phyloP scores from a whole-genome alignment of 179 eudicot genomes.

The Pouteria campechiana region DNA sequence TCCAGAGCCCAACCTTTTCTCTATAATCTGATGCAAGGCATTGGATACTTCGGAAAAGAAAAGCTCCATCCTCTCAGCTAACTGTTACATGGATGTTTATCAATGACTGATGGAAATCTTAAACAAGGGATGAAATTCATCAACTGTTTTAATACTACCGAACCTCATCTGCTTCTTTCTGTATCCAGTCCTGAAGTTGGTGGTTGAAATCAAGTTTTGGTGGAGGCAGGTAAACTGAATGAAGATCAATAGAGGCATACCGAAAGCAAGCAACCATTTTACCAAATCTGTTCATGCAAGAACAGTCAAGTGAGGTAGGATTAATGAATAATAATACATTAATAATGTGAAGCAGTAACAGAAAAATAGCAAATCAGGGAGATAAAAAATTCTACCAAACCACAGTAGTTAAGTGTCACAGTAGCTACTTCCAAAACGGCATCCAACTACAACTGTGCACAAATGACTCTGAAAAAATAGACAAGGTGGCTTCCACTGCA shows the following conservation, averaged over 20 bases:
- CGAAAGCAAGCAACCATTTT: constrained; percentile 99
- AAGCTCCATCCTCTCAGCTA: constrained; percentile 47
- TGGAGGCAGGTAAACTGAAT: constrained; percentile 91
- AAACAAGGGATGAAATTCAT: too few species aligned
- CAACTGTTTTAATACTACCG: not conserved
- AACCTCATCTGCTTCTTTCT: constrained; percentile 84
- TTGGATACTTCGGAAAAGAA: constrained; percentile 76
- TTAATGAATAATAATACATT: too few species aligned
- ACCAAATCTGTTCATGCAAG: constrained; percentile 56
- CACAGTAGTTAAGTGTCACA: too few species aligned
- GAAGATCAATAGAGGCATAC: constrained; percentile 94
- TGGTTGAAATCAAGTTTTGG: constrained; percentile 67
- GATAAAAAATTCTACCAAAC: too few species aligned
- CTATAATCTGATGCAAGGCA: constrained; percentile 55
- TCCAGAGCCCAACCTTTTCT: constrained; percentile 36
- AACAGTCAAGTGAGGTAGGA: not conserved
- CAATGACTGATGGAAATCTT: not conserved
- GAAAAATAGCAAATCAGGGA: too few species aligned
- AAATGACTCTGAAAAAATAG: too few species aligned
- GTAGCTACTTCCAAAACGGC: too few species aligned
- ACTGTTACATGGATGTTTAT: constrained; percentile 39
- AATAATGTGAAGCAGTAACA: too few species aligned
- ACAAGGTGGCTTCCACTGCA: too few species aligned
- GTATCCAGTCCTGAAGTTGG: constrained; percentile 75
- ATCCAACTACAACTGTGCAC: too few species aligned